Evolutionary conservation across 2,329 filamentous ascomycete species (phyloP).

Genomic region (Colletotrichum viniferum): DNA sequence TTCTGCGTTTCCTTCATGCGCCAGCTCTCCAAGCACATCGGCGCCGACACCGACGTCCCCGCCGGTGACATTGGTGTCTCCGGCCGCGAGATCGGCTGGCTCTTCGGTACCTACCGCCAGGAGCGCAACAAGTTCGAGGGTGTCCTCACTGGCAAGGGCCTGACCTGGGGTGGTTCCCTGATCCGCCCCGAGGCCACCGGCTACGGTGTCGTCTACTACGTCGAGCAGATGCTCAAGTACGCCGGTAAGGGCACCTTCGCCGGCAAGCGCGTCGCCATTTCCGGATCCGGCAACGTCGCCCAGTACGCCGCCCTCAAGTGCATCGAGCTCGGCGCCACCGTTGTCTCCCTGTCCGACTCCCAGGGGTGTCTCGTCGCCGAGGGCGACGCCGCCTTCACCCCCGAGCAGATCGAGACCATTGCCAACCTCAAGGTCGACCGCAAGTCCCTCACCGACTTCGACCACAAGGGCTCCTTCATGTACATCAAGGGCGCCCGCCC

Average conservation of each 20-base stretch:
- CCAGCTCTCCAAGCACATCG: constrained; percentile 94
- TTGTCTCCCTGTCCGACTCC: constrained; percentile 93
- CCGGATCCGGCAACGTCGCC: constrained; percentile 96
- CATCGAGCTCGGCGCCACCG: constrained; percentile 92
- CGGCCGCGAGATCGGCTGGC: constrained; percentile 88
- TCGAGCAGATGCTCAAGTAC: constrained; percentile 93
- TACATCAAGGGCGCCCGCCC: constrained; percentile 88
- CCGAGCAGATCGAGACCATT: constrained; percentile 80
- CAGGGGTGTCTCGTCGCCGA: constrained; percentile 82
- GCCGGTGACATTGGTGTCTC: constrained; percentile 97
- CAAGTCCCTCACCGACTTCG: constrained; percentile 78
- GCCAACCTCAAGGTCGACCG: constrained; percentile 86
- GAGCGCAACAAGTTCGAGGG: constrained; percentile 93
- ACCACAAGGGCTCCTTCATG: constrained; percentile 71
- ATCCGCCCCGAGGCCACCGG: constrained; percentile 97
- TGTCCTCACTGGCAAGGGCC: constrained; percentile 94
- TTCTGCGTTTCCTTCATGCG: constrained; percentile 98
- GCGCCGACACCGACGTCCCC: constrained; percentile 93
- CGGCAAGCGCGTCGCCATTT: constrained; percentile 94
- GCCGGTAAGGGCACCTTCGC: constrained; percentile 84
- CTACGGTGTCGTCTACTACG: constrained; percentile 96
- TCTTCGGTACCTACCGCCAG: constrained; percentile 93
- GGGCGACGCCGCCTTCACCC: constrained; percentile 73
- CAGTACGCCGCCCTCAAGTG: constrained; percentile 97
- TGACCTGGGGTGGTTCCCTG: constrained; percentile 88